phyloP scores from a whole-genome alignment of 163 green algal species.

The Trebouxia gelatinosa region DNA sequence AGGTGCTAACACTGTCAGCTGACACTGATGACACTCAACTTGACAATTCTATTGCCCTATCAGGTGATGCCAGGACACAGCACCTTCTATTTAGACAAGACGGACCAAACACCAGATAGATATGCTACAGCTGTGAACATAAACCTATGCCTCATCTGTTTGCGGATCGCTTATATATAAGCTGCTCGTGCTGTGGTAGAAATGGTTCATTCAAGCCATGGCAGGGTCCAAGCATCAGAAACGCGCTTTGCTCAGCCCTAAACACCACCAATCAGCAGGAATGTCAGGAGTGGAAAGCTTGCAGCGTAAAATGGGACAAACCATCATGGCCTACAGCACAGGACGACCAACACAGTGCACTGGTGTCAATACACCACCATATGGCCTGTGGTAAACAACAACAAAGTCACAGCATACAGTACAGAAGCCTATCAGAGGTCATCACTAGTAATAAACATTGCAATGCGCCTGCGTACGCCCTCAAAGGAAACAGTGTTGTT shows the following conservation, averaged over 20 bases:
- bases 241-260: not conserved
- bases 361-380: not conserved
- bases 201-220: no score
- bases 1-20: no score
- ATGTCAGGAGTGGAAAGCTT: no score
- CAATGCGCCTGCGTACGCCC: slow-evolving; percentile 18
- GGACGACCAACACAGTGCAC: not conserved
- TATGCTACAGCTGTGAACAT: not conserved
- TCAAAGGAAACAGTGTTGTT: slow-evolving; percentile 23
- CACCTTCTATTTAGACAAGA: no score
- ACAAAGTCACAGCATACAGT: not conserved
- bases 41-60: no score
- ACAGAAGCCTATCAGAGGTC: not conserved
- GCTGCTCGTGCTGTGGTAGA: no score
- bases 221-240: not conserved
- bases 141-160: not conserved
- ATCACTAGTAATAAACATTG: slow-evolving; percentile 24
- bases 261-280: not conserved
- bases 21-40: no score
- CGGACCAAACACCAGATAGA: not conserved
- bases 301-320: no score
- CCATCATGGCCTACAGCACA: no score
- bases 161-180: no score
- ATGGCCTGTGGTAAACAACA: not conserved
- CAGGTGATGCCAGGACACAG: no score